phyloP scores from a whole-genome alignment of 1,284 basidiomycete species.

The Austroboletus rostrupii region DNA sequence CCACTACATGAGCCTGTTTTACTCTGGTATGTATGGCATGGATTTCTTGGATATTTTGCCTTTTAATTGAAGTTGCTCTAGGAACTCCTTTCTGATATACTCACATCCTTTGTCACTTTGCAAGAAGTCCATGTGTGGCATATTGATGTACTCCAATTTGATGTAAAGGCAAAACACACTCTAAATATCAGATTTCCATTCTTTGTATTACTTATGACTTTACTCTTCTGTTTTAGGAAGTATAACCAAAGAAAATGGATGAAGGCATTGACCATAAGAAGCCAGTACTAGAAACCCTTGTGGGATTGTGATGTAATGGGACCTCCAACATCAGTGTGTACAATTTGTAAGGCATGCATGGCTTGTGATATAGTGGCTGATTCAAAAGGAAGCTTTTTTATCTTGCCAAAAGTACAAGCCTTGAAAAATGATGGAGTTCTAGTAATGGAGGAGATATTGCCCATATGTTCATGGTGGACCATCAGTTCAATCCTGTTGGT shows the following conservation, averaged over 20 bases:
- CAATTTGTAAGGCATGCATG: constrained; percentile 11
- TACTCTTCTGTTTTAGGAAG: constrained; percentile 3
- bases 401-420: no score
- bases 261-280: constrained; percentile 32
- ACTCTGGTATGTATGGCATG: constrained; percentile 1
- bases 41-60: background rate
- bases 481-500: no score
- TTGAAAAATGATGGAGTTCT: no score
- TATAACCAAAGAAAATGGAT: constrained; percentile 17
- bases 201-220: constrained; percentile 13
- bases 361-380: no score
- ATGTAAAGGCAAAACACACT: constrained; percentile 17
- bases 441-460: no score
- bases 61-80: constrained; percentile 20
- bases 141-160: background rate
- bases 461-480: no score
- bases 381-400: no score
- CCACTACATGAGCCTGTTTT: constrained; percentile 6
- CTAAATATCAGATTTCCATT: constrained; percentile 17
- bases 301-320: constrained; percentile 22
- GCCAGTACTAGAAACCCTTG: constrained; percentile 26
- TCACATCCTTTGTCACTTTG: background rate
- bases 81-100: constrained; percentile 14
- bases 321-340: constrained; percentile 33
- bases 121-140: background rate